phyloP scores from a whole-genome alignment of 2,329 filamentous ascomycete species.

The Aspergillus ochraceoroseus region DNA sequence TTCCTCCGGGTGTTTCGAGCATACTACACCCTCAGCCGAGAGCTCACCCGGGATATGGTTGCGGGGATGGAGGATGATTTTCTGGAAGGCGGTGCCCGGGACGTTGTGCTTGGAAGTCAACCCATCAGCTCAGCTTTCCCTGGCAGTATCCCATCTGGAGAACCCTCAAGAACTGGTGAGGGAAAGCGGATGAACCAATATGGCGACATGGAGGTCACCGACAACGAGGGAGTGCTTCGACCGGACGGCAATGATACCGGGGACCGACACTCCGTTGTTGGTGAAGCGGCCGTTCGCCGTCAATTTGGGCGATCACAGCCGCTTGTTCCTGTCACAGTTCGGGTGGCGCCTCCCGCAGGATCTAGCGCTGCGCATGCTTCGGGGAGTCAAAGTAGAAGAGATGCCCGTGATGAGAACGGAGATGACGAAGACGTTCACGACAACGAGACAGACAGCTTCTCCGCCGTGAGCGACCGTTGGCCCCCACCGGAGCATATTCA shows the following conservation, averaged over 20 bases:
- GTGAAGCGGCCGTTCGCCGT: constrained; percentile 41
- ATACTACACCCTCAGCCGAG: constrained; percentile 84
- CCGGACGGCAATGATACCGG: constrained; percentile 58
- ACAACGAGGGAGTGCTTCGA: constrained; percentile 57
- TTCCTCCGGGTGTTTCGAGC: constrained; percentile 88
- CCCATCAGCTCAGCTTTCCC: constrained; percentile 75
- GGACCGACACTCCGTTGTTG: constrained; percentile 58
- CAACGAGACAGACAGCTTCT: constrained; percentile 27
- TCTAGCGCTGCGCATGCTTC: constrained; percentile 13
- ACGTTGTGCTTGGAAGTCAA: constrained; percentile 69
- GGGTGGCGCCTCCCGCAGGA: constrained; percentile 20
- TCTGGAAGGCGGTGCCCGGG: constrained; percentile 67
- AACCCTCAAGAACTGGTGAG: constrained; percentile 57
- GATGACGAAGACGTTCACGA: constrained; percentile 22
- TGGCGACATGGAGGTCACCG: constrained; percentile 60
- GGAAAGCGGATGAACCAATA: constrained; percentile 61
- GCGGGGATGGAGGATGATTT: constrained; percentile 73
- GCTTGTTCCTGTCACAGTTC: constrained; percentile 32
- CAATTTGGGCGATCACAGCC: constrained; percentile 34
- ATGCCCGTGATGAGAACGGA: constrained; percentile 16
- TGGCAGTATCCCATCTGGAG: constrained; percentile 60
- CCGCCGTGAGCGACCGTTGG: constrained; percentile 34
- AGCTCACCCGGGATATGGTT: constrained; percentile 79
- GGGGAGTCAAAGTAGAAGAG: constrained; percentile 17
- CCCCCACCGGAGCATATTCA: constrained; percentile 39